Conservation (phyloP, 345 rosid genomes). For the Syzygium oleosum region DNA sequence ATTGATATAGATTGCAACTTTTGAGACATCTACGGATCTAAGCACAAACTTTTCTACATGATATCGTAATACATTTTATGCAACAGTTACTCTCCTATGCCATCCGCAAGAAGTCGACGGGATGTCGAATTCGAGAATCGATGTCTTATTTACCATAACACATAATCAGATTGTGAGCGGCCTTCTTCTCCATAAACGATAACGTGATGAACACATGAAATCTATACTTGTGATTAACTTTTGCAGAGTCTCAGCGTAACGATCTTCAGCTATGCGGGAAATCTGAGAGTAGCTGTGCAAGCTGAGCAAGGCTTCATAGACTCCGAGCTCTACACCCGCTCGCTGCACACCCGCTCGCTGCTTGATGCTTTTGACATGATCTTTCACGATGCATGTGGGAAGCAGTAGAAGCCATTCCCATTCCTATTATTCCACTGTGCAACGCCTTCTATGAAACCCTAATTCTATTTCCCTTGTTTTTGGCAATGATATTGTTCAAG, state of each 20-base stretch:
- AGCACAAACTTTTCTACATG: background rate
- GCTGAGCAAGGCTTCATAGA: constrained; percentile 31
- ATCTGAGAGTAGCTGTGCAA: constrained; percentile 13
- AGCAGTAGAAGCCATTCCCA: background rate
- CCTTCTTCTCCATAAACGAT: background rate
- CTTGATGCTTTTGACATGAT: background rate
- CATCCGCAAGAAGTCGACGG: background rate
- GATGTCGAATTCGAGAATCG: background rate
- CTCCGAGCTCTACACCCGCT: too few relatives aligned
- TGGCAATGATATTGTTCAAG: background rate
- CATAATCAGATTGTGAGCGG: background rate
- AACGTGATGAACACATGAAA: background rate
- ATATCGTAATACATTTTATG: background rate
- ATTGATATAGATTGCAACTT: background rate
- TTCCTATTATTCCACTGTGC: background rate
- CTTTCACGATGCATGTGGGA: background rate
- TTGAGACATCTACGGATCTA: background rate
- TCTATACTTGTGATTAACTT: too few relatives aligned
- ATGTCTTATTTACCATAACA: background rate
- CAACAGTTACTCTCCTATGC: background rate
- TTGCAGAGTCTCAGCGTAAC: constrained; percentile 19
- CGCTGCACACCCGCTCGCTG: background rate
- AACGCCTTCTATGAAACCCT: background rate
- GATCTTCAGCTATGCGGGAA: constrained; percentile 25
- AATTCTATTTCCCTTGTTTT: background rate